A percentile compares a stretch with the other conserved stretches of the same genome.
These are phyloP conservation scores for Polymyxa betae DNA, from an alignment of 208 protist genomes.

Conservation along the genomic window DNA sequence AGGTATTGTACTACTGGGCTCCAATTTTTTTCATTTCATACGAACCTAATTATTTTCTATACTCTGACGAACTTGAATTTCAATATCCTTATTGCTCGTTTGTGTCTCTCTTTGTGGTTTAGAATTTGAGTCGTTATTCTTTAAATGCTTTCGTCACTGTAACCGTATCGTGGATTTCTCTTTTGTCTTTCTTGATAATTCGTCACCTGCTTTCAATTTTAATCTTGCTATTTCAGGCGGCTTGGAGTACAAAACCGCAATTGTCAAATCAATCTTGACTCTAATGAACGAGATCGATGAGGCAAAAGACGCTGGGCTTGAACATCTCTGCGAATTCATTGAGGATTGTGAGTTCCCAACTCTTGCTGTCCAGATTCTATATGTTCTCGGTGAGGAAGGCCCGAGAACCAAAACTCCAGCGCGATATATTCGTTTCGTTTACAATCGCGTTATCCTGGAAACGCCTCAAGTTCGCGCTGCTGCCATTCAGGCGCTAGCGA, in stretches of 20 bases:
- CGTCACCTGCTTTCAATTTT: too few species aligned
- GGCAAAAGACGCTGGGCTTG: constrained; percentile 74
- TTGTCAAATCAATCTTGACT: constrained; percentile 54
- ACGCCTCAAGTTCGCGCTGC: constrained; percentile 71
- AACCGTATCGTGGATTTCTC: too few species aligned
- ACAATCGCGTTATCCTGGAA: constrained; percentile 84
- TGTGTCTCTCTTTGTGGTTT: too few species aligned
- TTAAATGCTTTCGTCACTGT: too few species aligned
- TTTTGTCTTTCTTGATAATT: too few species aligned
- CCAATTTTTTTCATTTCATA: constrained; percentile 70
- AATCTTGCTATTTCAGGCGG: neutral
- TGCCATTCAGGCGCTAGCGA: constrained; percentile 93
- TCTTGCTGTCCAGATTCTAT: constrained; percentile 90
- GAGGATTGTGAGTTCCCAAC: constrained; percentile 97
- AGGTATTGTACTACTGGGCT: constrained; percentile 63
- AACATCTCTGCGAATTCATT: constrained; percentile 96
- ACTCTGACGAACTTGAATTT: neutral
- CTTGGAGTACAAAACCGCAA: constrained; percentile 56
- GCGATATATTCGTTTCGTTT: constrained; percentile 90
- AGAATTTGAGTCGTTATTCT: too few species aligned
- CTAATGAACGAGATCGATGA: constrained; percentile 54
- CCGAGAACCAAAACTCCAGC: constrained; percentile 73
- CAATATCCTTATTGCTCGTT: too few species aligned
- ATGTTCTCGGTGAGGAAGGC: constrained; percentile 92
- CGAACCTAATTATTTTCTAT: neutral